Conservation (phyloP, 257 asterid genomes). For the Leptodermis oblonga region DNA sequence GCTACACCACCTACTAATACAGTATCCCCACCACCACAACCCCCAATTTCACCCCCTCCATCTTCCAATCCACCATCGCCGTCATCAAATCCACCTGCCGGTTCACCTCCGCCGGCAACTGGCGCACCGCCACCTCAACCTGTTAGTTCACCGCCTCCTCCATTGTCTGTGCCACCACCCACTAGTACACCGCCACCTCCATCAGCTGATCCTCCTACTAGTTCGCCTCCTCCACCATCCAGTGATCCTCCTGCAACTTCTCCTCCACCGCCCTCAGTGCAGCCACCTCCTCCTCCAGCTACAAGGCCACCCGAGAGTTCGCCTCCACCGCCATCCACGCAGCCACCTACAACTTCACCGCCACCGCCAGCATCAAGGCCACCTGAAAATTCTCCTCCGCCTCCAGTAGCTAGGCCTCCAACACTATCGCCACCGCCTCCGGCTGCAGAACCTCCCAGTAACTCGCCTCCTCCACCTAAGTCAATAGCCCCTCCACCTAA, state of each 20-base stretch:
- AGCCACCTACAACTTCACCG: constrained; percentile 25
- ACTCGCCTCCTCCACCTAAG: constrained; percentile 19
- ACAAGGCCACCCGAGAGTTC: constrained; percentile 34
- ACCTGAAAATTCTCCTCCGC: constrained; percentile 42
- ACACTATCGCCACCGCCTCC: constrained; percentile 24
- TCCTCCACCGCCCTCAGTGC: constrained; percentile 46
- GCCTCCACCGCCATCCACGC: constrained; percentile 32
- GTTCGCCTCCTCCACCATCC: constrained; percentile 30
- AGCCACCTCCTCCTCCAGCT: constrained; percentile 37
- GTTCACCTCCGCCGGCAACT: constrained; percentile 17
- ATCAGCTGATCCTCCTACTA: constrained; percentile 14
- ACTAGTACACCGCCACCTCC: constrained; percentile 31
- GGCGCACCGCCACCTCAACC: constrained; percentile 25
- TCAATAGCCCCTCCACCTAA: constrained; percentile 14
- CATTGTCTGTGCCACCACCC: constrained; percentile 20
- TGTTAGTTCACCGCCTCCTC: constrained; percentile 20
- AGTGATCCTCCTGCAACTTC: constrained; percentile 24
- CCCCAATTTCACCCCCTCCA: constrained; percentile 28
- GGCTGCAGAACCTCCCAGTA: constrained; percentile 10
- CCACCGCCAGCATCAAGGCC: constrained; percentile 38
- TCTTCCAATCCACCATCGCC: constrained; percentile 13
- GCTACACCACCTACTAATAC: constrained; percentile 18
- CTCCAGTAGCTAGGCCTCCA: constrained; percentile 31
- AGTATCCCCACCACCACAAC: constrained; percentile 25
- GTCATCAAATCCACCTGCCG: constrained; percentile 15